These are phyloP conservation scores for Solanum okadae DNA, from an alignment of 257 asterid species.

Conservation along the genomic window DNA sequence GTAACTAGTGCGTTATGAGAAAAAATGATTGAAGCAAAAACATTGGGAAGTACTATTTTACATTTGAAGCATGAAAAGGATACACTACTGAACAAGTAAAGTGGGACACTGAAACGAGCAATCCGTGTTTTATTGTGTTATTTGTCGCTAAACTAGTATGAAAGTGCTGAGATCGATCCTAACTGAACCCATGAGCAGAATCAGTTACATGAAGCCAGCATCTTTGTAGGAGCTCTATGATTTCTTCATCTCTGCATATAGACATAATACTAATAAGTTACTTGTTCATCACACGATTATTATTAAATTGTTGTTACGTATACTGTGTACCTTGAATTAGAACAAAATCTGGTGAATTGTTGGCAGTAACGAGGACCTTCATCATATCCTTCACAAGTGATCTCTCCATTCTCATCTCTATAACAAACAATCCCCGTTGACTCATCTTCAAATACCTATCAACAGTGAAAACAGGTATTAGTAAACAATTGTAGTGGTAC, in stretches of 20 bases:
- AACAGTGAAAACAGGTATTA: neutral
- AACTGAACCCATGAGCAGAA: neutral
- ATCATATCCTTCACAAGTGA: conserved; percentile 22
- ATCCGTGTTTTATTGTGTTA: neutral
- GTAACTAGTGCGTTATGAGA: neutral
- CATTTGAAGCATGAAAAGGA: neutral
- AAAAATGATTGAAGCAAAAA: neutral
- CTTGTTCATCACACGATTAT: neutral
- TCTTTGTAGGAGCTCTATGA: neutral
- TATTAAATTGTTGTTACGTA: neutral
- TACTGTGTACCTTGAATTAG: conserved; percentile 9
- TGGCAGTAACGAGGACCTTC: conserved; percentile 22
- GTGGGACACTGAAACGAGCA: neutral
- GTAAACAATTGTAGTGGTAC: neutral
- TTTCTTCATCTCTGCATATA: conserved; percentile 2
- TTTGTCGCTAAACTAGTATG: neutral
- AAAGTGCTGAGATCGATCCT: neutral
- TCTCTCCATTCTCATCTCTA: conserved; percentile 18
- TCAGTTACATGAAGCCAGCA: neutral
- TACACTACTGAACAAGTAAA: neutral
- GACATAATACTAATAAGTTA: neutral
- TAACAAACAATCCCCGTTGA: conserved; percentile 20
- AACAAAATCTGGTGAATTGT: neutral
- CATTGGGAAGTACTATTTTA: neutral
- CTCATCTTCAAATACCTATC: conserved; percentile 17